Percentiles rank a stretch among this genome's conserved stretches.
phyloP scores from a whole-genome alignment of 192 early-diverging fungal species.

The Coemansia pectinata region DNA sequence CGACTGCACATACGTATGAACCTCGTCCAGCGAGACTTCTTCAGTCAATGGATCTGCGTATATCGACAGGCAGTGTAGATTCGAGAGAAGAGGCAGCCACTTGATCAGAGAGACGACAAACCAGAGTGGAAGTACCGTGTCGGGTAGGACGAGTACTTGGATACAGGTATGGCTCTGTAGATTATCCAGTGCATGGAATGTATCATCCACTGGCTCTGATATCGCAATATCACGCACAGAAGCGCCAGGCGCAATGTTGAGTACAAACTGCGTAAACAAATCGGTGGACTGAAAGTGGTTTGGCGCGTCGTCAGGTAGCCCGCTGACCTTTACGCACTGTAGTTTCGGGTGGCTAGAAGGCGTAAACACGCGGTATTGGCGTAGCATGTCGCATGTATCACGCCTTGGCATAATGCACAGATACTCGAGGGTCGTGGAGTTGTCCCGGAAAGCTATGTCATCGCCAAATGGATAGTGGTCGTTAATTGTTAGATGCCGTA shows the following conservation, averaged over 20 bases:
- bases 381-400: neutral
- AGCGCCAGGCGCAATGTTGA: neutral
- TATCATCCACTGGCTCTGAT: neutral
- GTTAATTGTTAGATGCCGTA: neutral
- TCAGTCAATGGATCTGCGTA: neutral
- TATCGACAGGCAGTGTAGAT: neutral
- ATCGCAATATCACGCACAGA: neutral
- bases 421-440: neutral
- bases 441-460: conserved; percentile 9
- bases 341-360: neutral
- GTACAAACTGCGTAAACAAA: no score
- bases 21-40: neutral
- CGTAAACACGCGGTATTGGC: conserved; percentile 1
- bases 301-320: neutral
- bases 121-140: neutral
- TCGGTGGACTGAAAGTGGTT: neutral
- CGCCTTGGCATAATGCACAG: neutral
- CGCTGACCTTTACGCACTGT: neutral
- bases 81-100: neutral
- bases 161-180: neutral
- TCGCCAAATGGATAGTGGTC: conserved; percentile 13
- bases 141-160: neutral
- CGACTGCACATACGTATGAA: neutral
- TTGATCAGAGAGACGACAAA: neutral
- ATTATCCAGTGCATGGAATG: neutral